phyloP scores from a whole-genome alignment of 139 green algal genomes.

The Trebouxia sp. region DNA sequence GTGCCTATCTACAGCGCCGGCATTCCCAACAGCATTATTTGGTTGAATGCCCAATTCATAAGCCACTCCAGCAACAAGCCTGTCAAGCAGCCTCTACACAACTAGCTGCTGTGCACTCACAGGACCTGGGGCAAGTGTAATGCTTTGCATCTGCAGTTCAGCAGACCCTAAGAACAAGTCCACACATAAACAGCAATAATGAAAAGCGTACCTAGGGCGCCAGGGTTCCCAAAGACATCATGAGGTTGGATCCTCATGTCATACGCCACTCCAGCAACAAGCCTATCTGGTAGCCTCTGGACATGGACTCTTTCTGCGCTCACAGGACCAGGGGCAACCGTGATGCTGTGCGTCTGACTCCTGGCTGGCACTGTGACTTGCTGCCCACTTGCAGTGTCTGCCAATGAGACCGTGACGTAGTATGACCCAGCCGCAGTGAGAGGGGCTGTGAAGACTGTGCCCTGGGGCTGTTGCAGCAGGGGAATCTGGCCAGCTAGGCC shows the following conservation, averaged over 20 bases:
- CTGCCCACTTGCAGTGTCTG: background rate
- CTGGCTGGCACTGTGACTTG: background rate
- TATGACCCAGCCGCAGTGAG: background rate
- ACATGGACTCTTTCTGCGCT: background rate
- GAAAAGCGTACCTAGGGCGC: constrained; percentile 19
- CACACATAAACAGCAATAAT: background rate
- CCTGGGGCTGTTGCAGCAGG: background rate
- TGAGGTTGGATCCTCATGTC: background rate
- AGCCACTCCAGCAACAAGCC: too few relatives aligned
- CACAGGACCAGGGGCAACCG: background rate
- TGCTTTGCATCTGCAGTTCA: too few relatives aligned
- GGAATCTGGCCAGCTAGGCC: background rate
- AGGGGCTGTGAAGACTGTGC: background rate
- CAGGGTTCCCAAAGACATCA: constrained; percentile 27
- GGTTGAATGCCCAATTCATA: too few relatives aligned
- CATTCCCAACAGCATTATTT: too few relatives aligned
- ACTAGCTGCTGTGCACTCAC: too few relatives aligned
- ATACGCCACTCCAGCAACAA: background rate
- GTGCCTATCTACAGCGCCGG: too few relatives aligned
- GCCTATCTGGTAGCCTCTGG: background rate
- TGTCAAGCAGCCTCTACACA: too few relatives aligned
- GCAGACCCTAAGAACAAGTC: too few relatives aligned
- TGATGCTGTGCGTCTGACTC: background rate
- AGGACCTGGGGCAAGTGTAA: too few relatives aligned
- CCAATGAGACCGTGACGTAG: background rate